Percentiles rank a stretch among this genome's conserved stretches.
Evolutionary conservation across 495 filamentous ascomycete genomes (phyloP).

Genomic region (Corynascus novoguineensis): DNA sequence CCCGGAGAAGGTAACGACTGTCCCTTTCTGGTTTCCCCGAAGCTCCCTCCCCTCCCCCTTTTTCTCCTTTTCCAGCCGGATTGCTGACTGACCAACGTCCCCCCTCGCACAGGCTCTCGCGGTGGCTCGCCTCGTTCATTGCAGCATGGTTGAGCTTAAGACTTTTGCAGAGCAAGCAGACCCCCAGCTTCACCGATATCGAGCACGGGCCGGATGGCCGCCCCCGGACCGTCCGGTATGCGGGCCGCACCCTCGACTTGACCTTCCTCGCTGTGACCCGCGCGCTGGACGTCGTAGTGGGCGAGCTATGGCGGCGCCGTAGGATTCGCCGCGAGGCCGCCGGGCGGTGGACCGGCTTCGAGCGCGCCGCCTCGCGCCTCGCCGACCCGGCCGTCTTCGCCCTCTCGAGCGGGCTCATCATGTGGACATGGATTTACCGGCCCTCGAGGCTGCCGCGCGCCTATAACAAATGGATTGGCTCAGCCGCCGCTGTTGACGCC

Average conservation of each 20-base stretch:
- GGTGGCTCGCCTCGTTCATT: conserved; percentile 47
- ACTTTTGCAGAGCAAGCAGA: conserved; percentile 44
- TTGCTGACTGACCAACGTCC: not conserved
- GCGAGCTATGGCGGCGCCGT: conserved; percentile 57
- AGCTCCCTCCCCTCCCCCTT: no score
- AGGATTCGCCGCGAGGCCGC: conserved; percentile 31
- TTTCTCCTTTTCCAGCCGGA: not conserved
- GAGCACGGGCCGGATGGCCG: conserved; percentile 8
- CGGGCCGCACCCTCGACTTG: conserved; percentile 78
- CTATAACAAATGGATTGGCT: conserved; percentile 83
- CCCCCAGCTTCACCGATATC: conserved; percentile 36
- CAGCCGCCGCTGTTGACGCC: conserved; percentile 70
- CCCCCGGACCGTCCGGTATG: conserved; percentile 40
- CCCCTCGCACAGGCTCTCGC: conserved; percentile 32
- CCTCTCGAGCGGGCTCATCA: conserved; percentile 69
- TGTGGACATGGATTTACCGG: conserved; percentile 85
- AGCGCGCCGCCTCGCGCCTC: conserved; percentile 47
- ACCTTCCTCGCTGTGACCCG: conserved; percentile 74
- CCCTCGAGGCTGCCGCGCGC: conserved; percentile 63
- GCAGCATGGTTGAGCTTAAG: conserved; percentile 47
- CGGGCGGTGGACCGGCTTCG: conserved; percentile 47
- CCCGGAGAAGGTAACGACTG: conserved; percentile 33
- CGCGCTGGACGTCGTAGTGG: conserved; percentile 67
- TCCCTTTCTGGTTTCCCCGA: no score
- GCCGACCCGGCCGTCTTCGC: conserved; percentile 72